Evolutionary conservation across 768 basidiomycete species (phyloP), one percentile per base, ranked within the genome.

Genomic region (Plicaturopsis crispa): DNA sequence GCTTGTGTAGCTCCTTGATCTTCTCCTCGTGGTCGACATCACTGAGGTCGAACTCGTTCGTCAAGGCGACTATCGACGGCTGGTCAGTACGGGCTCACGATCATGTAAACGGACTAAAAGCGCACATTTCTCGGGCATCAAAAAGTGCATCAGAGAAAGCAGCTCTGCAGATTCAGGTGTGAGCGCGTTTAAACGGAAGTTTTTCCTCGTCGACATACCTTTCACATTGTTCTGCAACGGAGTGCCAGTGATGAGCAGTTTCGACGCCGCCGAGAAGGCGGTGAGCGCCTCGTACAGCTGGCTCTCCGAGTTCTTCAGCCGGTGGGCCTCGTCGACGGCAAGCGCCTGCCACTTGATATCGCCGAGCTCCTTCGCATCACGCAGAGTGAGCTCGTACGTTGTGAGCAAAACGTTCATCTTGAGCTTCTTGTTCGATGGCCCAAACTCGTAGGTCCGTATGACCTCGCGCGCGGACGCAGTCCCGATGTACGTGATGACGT

Each of bases 191-290:
- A n/a, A n/a, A n/a, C n/a, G n/a, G n/a, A n/a, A n/a, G n/a, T n/a
- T n/a, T n/a, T n/a, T n/a, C n/a, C n/a, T n/a, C n/a, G n/a, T n/a
- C n/a, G n/a, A n/a, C 69, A 31, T 49, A 91, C 93, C 93, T 70
- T 91, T 97, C 50, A 99, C 94, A 55, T 96, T 99, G 66, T 99
- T 99, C 60, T 99, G 96, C 39, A 99, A 67, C 18, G 96, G 96
- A 2, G 96, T 99, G 12, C 96, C 96, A 1, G 96, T 99, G 56
- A 99, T 98, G 50, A 99, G 78, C 40, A 99, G 73, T 63, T 94
- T 92, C 24, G 87, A 91, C 4, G 85, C 84, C 31, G 91, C 84
- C 33, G 79, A 74, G 67, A 98, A 99, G 45, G 86, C 76, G 52
- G 78, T 72, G 39, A 99, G 69, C 4, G 93, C 93, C 56, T 98